Base-by-base conservation (phyloP, 2,329 filamentous ascomycete species). In the Fusarium cicatricum region DNA sequence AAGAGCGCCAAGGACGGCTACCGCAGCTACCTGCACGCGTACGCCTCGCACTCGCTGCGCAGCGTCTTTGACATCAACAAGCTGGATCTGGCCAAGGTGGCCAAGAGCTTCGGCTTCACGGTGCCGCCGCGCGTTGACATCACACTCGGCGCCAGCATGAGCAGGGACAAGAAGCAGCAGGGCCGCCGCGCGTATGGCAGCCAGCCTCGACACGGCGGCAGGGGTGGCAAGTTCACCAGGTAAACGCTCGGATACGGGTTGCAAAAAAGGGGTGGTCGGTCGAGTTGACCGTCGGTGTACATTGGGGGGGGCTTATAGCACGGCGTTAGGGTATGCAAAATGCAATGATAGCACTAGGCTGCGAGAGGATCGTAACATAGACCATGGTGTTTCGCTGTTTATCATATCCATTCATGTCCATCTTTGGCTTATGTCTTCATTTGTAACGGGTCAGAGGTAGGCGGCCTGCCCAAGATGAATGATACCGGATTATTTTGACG, bases 21-120 rank as follows among this genome's bases (percentile, higher is more conserved):
- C 79, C 85, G 91, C 56, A 91, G 90, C 16, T 99, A 99, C 74
- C 84, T 99, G 19, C 92, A 98, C 74, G 94, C 95, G 1, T 99
- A 99, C 72, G 92, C 94, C 17, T 92, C 89, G 54, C 95, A 80
- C 71, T 79, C 78, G 53, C 73, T 81, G 58, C 77, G 78, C 50
- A 78, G 78, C 49, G 77, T 81, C 15, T 96, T 94, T 70, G 90
- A 96, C 70, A 88, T 96, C 56, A 85, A 93, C 74, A 92, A 92
- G 74, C 81, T 96, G 9, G 91, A 96, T 72, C 80, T 96, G 23
- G 84, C 89, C 69, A 94, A 93, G 78, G 87, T 96, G 10, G 90
- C 91, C 39, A 93, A 91, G 81, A 85, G 87, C 65, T 96, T 95
- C 71, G 91, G 91, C 0, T 96, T 96, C 76, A 77, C 82, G 4